Evolutionary conservation across 2,329 filamentous ascomycete genomes (phyloP).

Genomic region (Stagonosporopsis chrysanthemi): DNA sequence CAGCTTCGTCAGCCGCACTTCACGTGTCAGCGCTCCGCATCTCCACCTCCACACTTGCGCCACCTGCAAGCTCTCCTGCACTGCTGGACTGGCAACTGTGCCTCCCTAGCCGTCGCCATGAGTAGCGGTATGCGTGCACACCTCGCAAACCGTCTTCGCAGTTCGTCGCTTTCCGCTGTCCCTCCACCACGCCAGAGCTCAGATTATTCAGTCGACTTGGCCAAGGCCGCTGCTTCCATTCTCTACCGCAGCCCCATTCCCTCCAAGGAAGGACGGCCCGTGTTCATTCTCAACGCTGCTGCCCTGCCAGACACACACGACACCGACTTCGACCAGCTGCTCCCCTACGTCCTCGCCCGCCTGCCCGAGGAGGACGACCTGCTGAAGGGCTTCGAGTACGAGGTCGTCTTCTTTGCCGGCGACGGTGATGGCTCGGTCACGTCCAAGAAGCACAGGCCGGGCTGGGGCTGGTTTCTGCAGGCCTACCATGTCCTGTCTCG

Average conservation of each 20-base stretch:
- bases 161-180: constrained; percentile 57
- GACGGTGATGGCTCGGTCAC: constrained; percentile 56
- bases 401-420: constrained; percentile 66
- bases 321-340: constrained; percentile 61
- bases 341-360: constrained; percentile 63
- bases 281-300: constrained; percentile 64
- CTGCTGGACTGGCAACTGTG: not conserved
- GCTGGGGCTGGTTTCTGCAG: constrained; percentile 65
- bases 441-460: constrained; percentile 58
- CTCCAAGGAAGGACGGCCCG: constrained; percentile 57
- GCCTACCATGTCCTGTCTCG: constrained; percentile 64
- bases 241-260: constrained; percentile 62
- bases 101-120: constrained; percentile 32
- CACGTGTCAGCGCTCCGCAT: constrained; percentile 5
- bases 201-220: constrained; percentile 58
- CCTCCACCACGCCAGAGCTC: constrained; percentile 55
- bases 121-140: constrained; percentile 47
- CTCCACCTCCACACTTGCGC: not conserved
- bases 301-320: constrained; percentile 64
- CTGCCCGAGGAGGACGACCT: constrained; percentile 64
- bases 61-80: not conserved
- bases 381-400: constrained; percentile 61
- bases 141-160: constrained; percentile 49
- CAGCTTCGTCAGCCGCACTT: constrained; percentile 9
- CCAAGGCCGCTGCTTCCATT: constrained; percentile 60